phyloP scores from a whole-genome alignment of 257 asterid species.

The Ligustrum vulgare region DNA sequence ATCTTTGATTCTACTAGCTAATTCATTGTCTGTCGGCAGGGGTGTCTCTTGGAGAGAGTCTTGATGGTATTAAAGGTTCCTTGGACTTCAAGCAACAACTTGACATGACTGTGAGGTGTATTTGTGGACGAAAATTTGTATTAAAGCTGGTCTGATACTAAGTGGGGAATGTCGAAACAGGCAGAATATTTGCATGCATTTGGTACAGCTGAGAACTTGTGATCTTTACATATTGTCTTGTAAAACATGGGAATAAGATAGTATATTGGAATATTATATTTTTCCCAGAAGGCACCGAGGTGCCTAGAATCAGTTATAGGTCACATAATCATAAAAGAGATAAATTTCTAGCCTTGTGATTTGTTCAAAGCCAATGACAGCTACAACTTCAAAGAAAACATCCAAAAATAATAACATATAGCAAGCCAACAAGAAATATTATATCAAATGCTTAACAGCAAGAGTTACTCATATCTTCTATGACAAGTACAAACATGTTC shows the following conservation, averaged over 20 bases:
- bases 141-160: not conserved
- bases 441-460: conserved; percentile 4
- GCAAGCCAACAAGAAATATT: not conserved
- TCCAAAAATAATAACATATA: not conserved
- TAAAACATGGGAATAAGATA: not conserved
- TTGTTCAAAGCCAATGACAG: not conserved
- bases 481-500: too few species aligned
- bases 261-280: not conserved
- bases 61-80: conserved; percentile 73
- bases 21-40: conserved; percentile 40
- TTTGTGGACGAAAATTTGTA: not conserved
- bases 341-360: not conserved
- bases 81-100: conserved; percentile 30
- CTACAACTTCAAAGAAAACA: not conserved
- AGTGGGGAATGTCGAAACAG: not conserved
- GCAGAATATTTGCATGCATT: not conserved
- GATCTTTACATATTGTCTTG: not conserved
- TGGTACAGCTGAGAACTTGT: not conserved
- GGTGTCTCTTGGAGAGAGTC: conserved; percentile 81
- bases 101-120: not conserved
- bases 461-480: not conserved
- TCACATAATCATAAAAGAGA: not conserved
- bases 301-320: too few species aligned
- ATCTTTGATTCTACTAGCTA: not conserved
- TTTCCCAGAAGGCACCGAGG: too few species aligned